Conservation (phyloP, 257 asterid genomes). For the Dorcoceras hygrometricum region DNA sequence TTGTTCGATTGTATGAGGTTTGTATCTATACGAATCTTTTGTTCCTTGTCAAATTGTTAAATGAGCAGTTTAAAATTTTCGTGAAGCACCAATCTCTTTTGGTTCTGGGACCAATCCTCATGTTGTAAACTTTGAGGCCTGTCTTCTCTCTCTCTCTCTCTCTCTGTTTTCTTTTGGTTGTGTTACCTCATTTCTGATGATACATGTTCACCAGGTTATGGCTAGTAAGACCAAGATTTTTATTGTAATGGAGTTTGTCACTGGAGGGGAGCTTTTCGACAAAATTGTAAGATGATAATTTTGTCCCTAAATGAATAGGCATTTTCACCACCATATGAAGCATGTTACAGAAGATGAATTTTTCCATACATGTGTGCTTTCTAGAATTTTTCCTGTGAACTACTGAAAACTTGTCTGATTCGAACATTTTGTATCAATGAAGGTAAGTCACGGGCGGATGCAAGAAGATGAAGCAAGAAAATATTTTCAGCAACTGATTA, state of each 20-base stretch:
- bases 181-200: slow-evolving; percentile 7
- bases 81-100: slow-evolving; percentile 7
- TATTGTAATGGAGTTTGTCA: slow-evolving; percentile 77
- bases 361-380: neutral
- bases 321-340: neutral
- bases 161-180: neutral
- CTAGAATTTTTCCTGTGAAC: neutral
- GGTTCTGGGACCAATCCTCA: slow-evolving; percentile 13
- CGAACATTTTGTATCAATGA: slow-evolving; percentile 14
- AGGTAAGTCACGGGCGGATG: slow-evolving; percentile 91
- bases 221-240: slow-evolving; percentile 95
- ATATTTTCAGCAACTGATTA: slow-evolving; percentile 88
- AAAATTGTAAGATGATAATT: slow-evolving; percentile 61
- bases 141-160: too few species aligned
- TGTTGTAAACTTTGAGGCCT: neutral
- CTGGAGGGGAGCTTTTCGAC: slow-evolving; percentile 98
- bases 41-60: neutral
- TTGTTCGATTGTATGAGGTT: slow-evolving; percentile 75
- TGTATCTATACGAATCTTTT: slow-evolving; percentile 12
- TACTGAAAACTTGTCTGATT: slow-evolving; percentile 19
- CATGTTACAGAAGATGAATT: neutral
- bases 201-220: slow-evolving; percentile 59
- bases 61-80: slow-evolving; percentile 2
- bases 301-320: neutral
- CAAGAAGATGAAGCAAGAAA: slow-evolving; percentile 81